Conservation (phyloP, 257 asterid species). For the Solanum boliviense region DNA sequence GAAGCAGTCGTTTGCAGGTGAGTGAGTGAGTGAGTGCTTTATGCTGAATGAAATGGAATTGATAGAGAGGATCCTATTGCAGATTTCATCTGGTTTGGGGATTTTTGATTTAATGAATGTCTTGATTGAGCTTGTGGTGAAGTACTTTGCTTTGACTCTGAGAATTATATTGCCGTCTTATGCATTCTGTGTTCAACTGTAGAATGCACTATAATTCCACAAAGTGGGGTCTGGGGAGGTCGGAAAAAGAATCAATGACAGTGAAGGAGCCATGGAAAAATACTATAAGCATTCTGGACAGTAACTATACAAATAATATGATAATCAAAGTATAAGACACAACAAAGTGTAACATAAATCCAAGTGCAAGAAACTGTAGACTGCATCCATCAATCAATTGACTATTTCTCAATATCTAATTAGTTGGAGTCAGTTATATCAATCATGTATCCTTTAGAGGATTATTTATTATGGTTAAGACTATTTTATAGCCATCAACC, state of each 20-base stretch:
- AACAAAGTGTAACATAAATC: background rate
- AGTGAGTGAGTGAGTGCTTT: background rate
- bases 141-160: background rate
- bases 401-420: background rate
- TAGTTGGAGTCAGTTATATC: background rate
- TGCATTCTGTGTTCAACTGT: background rate
- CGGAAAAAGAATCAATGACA: background rate
- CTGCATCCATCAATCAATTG: background rate
- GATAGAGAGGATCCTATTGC: background rate
- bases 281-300: background rate
- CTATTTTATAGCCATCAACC: background rate
- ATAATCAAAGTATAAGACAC: background rate
- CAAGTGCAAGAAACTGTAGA: background rate
- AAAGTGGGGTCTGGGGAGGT: background rate
- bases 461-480: background rate
- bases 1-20: background rate
- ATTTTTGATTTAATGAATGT: background rate
- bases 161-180: background rate
- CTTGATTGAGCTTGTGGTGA: background rate
- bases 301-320: background rate
- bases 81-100: too few species aligned
- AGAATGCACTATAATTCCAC: background rate
- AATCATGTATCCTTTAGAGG: background rate
- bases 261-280: background rate
- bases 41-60: background rate